Percentiles rank a stretch among this genome's conserved stretches.
Conservation (phyloP, 2,329 filamentous ascomycete species). For the Pseudophaeomoniella oleicola region DNA sequence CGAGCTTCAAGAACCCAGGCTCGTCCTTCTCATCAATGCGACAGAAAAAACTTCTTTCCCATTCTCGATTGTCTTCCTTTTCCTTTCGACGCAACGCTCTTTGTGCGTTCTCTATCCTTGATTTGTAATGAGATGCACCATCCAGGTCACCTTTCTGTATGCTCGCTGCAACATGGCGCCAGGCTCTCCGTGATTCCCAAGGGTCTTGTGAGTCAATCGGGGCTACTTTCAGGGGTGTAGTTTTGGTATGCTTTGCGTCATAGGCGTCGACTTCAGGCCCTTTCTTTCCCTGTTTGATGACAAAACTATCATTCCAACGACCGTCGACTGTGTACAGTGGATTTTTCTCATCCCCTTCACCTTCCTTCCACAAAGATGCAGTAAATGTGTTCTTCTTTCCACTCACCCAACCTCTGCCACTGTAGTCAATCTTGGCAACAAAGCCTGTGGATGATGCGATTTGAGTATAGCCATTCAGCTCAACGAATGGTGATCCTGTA, state of each 20-base stretch:
- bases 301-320: conserved; percentile 47
- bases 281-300: conserved; percentile 21
- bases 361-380: conserved; percentile 56
- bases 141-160: conserved; percentile 81
- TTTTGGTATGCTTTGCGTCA: conserved; percentile 36
- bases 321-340: conserved; percentile 67
- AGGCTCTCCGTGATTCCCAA: conserved; percentile 77
- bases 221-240: conserved; percentile 55
- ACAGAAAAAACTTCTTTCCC: conserved; percentile 74
- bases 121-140: conserved; percentile 62
- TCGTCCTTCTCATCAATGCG: conserved; percentile 18
- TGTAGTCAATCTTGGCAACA: conserved; percentile 82
- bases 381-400: conserved; percentile 90
- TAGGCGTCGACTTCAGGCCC: conserved; percentile 38
- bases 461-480: conserved; percentile 71
- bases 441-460: conserved; percentile 80
- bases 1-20: conserved; percentile 25
- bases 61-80: conserved; percentile 55
- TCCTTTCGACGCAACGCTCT: conserved; percentile 63
- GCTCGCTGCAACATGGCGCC: conserved; percentile 69
- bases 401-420: conserved; percentile 82
- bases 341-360: conserved; percentile 47
- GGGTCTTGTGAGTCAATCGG: conserved; percentile 70
- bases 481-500: conserved; percentile 60
- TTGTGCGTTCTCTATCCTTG: conserved; percentile 82